Evolutionary conservation across 2,329 filamentous ascomycete genomes (phyloP).

Genomic region (Phyllachora maydis): DNA sequence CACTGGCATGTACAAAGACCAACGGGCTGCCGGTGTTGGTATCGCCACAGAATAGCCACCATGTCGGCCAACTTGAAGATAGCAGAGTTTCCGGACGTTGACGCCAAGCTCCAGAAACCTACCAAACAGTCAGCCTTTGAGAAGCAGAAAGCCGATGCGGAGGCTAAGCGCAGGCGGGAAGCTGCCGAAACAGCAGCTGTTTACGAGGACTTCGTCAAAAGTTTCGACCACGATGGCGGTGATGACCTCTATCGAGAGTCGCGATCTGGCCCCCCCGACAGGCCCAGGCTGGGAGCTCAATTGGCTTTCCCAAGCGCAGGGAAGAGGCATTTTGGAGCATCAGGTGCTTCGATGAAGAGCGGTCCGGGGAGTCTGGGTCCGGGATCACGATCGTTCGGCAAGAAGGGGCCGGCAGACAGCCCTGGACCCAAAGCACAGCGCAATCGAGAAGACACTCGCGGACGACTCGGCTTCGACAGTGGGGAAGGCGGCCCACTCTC

Average conservation of each 20-base stretch:
- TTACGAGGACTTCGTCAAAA: conserved; percentile 74
- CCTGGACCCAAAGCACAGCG: conserved; percentile 16
- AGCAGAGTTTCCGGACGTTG: conserved; percentile 46
- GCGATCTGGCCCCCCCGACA: conserved; percentile 7
- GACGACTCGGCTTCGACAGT: conserved; percentile 17
- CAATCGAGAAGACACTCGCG: conserved; percentile 11
- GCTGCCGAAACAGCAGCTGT: conserved; percentile 75
- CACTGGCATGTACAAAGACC: too few species aligned
- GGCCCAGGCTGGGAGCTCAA: conserved; percentile 9
- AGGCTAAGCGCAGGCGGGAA: conserved; percentile 70
- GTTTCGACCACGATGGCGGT: conserved; percentile 41
- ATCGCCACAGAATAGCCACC: conserved; percentile 6
- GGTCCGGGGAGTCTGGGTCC: conserved; percentile 42
- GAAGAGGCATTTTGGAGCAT: conserved; percentile 46
- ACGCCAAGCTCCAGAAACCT: conserved; percentile 59
- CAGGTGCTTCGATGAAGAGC: conserved; percentile 30
- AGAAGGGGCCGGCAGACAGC: conserved; percentile 31
- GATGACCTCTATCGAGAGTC: conserved; percentile 15
- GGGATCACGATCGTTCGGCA: conserved; percentile 22
- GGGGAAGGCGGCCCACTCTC: conserved; percentile 25
- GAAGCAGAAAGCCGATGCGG: conserved; percentile 70
- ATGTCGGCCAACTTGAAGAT: conserved; percentile 29
- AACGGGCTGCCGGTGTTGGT: too few species aligned
- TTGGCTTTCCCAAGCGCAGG: conserved; percentile 12
- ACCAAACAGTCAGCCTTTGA: conserved; percentile 77